Base-by-base conservation (phyloP, 179 eudicot genomes). In the Nepenthes alata region DNA sequence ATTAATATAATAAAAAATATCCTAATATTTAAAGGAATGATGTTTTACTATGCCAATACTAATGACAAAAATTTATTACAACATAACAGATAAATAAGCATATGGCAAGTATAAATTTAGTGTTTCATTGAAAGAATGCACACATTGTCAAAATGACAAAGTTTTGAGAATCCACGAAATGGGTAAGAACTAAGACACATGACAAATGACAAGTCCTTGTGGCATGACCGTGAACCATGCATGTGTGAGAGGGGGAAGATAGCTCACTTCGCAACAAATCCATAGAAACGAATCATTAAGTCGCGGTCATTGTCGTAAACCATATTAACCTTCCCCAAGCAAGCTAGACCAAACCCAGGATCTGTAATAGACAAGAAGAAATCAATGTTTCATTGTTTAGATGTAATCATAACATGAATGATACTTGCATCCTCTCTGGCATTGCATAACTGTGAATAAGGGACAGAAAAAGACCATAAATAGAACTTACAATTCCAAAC, bases 281-380 rank as follows among this genome's bases (percentile, higher is more conserved):
- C 80, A 67, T 90, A 90, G 61, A 90, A 90, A 6, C 66, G 95
- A 70, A 88, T 77, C 93, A 85, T 87, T 81, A 90, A 73, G 58
- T 87, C 97, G 5, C 72, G 80, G 75, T 90, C 97, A 76, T 79
- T 85, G 76, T 85, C 97, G 64, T 76, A 85, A 55, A 73, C 79
- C 85, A 80, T 67, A 72, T 81, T 90, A 60, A 90, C 83, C 74
- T 85, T 90, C 59, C 97, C 97, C 78, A 90, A 78, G 78, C 93
- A 83, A 69, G 85, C 83, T 58, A 90, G 77, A 38, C 97, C 97
- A 77, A 83, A 85, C 50, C 80, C 80, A 77, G 97, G 97, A 75
- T 90, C 97, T 90, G 88, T 69, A 74, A 41, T 35, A 38, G 44
- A 72, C 53, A 56, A 35, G 57, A 60, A 34, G 44, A 9, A 52